Percentiles rank a stretch among this genome's conserved stretches.
These are phyloP conservation scores for Phytophthora fragariaefolia DNA, from an alignment of 352 stramenopile genomes.

Conservation along the genomic window DNA sequence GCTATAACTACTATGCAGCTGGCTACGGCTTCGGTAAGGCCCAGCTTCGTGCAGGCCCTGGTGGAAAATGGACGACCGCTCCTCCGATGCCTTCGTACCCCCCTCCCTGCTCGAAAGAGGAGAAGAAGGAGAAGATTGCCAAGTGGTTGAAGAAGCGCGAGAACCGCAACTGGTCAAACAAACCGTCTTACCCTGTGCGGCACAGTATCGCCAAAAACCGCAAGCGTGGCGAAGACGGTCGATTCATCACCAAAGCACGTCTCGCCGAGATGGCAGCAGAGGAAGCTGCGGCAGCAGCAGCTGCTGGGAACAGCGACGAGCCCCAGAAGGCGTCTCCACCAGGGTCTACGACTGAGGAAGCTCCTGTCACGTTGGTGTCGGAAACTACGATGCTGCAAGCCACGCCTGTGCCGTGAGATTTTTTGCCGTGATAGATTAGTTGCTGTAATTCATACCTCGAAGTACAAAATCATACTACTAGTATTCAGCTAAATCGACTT, in stretches of 20 bases:
- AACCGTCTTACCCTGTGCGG: constrained; percentile 82
- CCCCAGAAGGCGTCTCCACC: constrained; percentile 24
- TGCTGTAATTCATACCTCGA: constrained; percentile 35
- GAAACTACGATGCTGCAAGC: constrained; percentile 36
- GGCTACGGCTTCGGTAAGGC: constrained; percentile 62
- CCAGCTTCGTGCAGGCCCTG: constrained; percentile 49
- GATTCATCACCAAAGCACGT: constrained; percentile 81
- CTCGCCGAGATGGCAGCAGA: constrained; percentile 77
- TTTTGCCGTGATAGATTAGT: constrained; percentile 35
- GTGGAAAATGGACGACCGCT: constrained; percentile 73
- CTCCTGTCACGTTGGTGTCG: constrained; percentile 23
- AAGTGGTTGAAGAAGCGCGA: constrained; percentile 88
- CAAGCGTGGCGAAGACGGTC: constrained; percentile 81
- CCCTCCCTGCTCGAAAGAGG: constrained; percentile 77
- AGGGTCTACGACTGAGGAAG: constrained; percentile 21
- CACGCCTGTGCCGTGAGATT: constrained; percentile 39
- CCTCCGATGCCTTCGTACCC: constrained; percentile 81
- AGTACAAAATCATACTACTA: not conserved
- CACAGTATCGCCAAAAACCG: constrained; percentile 87
- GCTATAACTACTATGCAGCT: constrained; percentile 72
- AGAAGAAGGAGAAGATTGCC: constrained; percentile 88
- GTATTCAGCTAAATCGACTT: too few relatives aligned
- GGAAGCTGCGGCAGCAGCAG: constrained; percentile 36
- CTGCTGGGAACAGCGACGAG: constrained; percentile 17
- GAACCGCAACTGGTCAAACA: constrained; percentile 87